Conservation (phyloP, 2,329 filamentous ascomycete genomes). For the Pseudonectria buxi region DNA sequence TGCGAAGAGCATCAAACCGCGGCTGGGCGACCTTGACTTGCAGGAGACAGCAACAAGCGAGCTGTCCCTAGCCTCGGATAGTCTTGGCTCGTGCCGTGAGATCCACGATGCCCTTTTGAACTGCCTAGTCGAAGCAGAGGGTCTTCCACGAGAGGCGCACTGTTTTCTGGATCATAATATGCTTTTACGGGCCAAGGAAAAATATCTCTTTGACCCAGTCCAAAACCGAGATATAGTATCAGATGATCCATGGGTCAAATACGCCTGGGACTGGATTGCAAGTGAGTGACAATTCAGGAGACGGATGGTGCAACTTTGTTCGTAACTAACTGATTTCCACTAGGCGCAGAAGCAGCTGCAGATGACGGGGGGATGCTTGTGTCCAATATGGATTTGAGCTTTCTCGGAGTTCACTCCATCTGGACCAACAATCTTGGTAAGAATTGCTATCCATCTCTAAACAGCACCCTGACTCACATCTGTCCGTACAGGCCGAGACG, state of each 20-base stretch:
- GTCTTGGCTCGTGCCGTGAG: slow-evolving; percentile 44
- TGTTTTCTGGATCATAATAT: slow-evolving; percentile 50
- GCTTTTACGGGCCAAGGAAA: slow-evolving; percentile 53
- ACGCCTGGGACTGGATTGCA: slow-evolving; percentile 71
- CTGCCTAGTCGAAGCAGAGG: slow-evolving; percentile 37
- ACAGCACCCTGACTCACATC: slow-evolving; percentile 9
- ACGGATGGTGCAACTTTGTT: neutral
- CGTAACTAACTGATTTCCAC: slow-evolving; percentile 14
- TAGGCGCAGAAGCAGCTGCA: slow-evolving; percentile 59
- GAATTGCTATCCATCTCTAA: slow-evolving; percentile 6
- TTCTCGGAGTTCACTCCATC: slow-evolving; percentile 64
- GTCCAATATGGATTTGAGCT: slow-evolving; percentile 63
- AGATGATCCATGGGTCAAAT: slow-evolving; percentile 68
- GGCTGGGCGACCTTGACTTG: slow-evolving; percentile 18
- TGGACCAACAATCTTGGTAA: slow-evolving; percentile 65
- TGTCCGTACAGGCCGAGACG: slow-evolving; percentile 38
- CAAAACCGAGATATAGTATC: slow-evolving; percentile 61
- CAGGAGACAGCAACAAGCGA: slow-evolving; percentile 29
- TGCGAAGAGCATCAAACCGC: slow-evolving; percentile 18
- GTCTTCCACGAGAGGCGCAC: slow-evolving; percentile 45
- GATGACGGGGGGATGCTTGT: slow-evolving; percentile 64
- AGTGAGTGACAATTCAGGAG: slow-evolving; percentile 36
- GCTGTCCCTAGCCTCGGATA: slow-evolving; percentile 32
- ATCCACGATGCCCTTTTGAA: slow-evolving; percentile 50
- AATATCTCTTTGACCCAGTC: slow-evolving; percentile 56